Evolutionary conservation across 2,329 filamentous ascomycete genomes (phyloP).

Genomic region (Hypoxylon sp.): DNA sequence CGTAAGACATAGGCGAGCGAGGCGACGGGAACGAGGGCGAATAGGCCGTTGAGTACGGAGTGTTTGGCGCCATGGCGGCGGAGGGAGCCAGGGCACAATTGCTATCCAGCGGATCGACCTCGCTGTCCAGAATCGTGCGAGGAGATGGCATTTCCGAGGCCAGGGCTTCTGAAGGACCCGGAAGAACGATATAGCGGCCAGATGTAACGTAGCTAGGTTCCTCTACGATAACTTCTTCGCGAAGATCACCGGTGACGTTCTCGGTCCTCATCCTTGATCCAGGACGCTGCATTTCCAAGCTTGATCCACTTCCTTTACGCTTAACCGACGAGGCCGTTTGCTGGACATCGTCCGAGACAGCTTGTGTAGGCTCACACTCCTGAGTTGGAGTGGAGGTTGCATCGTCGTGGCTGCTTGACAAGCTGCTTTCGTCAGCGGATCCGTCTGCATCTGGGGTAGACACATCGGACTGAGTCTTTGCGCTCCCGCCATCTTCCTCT

Average conservation of each 20-base stretch:
- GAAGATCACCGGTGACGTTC: slow-evolving; percentile 58
- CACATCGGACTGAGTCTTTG: slow-evolving; percentile 40
- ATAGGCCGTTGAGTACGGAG: slow-evolving; percentile 70
- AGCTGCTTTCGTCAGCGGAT: slow-evolving; percentile 37
- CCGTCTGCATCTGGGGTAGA: slow-evolving; percentile 39
- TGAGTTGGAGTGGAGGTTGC: slow-evolving; percentile 44
- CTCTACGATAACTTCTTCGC: slow-evolving; percentile 60
- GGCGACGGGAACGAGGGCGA: slow-evolving; percentile 75
- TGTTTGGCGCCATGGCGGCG: slow-evolving; percentile 58
- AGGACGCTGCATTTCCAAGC: slow-evolving; percentile 50
- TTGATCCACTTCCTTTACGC: slow-evolving; percentile 57
- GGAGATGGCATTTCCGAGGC: slow-evolving; percentile 57
- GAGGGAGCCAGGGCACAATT: slow-evolving; percentile 55
- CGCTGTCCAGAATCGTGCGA: slow-evolving; percentile 52
- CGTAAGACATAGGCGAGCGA: slow-evolving; percentile 72
- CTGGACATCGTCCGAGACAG: slow-evolving; percentile 24
- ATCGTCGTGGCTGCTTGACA: slow-evolving; percentile 39
- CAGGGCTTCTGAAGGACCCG: slow-evolving; percentile 46
- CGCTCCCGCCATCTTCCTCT: slow-evolving; percentile 56
- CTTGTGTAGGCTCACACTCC: slow-evolving; percentile 38
- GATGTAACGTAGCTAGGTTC: slow-evolving; percentile 51
- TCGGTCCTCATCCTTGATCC: slow-evolving; percentile 56
- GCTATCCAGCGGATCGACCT: slow-evolving; percentile 61
- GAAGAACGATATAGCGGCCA: slow-evolving; percentile 49
- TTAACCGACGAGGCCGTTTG: slow-evolving; percentile 43